Evolutionary conservation across 306 rosid genomes (phyloP), one percentile per base, ranked within the genome.

Genomic region (Lupinus albus): DNA sequence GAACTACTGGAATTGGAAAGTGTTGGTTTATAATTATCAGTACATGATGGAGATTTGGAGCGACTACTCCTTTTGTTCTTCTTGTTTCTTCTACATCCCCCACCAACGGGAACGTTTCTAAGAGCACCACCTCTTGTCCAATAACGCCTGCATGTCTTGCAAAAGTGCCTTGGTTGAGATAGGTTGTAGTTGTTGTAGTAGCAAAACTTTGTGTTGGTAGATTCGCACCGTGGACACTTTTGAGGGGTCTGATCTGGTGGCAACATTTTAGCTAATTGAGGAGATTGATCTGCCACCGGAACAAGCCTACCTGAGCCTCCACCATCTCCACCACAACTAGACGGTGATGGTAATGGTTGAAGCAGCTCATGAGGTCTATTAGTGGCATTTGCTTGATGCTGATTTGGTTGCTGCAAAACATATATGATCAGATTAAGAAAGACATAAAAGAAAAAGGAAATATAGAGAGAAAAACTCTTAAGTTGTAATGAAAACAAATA

Each of bases 71-170:
- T 72, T 61, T 83, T 88, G 67, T 5, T 83, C 74, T 86, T 86
- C 82, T 88, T 88, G 80, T 84, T 88, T 20, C 91, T 71, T 2
- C 95, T 83, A 70, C 86, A 86, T 0, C 95, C 95, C 0, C 95
- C 95, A 4, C 95, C 95, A 0, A 88, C 95, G 0, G 91, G 95
- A 7, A 88, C 92, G 39, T 73, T 88, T n/a, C 95, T 45, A 4
- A 88, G 89, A 17, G 92, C 82, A 1, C 95, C 95, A 0, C 91
- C 91, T 45, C 72, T 79, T 12, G 95, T 88, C 95, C 95, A 88
- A 81, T 88, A 88, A 7, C 95, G 89, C 21, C 95, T 66, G 5
- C 95, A 88, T 0, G 89, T 74, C 87, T 84, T 88, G 77, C 95
- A 88, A 77, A 85, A 88, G 89, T 88, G 91, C 18, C 95, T 87